Evolutionary conservation across 345 rosid species (phyloP).

Genomic region (Nasturtium officinale): DNA sequence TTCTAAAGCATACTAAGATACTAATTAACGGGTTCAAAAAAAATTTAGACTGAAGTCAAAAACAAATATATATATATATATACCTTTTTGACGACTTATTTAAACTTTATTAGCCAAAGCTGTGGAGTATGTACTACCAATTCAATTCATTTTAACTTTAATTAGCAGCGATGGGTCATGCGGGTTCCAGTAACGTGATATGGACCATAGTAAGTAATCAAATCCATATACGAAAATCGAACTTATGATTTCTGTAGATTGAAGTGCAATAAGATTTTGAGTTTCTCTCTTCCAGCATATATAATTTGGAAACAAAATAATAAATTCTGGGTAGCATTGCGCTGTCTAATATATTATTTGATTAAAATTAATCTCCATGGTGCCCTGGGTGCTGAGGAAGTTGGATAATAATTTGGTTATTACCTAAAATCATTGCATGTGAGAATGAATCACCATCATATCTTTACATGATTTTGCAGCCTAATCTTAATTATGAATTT

Average conservation of each 20-base stretch:
- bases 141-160: background rate
- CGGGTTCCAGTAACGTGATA: background rate
- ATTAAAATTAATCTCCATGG: conserved; percentile 1
- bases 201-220: background rate
- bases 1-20: background rate
- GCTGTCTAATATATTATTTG: conserved; percentile 1
- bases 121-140: background rate
- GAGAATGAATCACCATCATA: conserved; percentile 28
- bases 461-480: conserved; percentile 30
- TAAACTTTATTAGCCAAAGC: no score
- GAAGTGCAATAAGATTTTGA: background rate
- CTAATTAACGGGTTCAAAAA: background rate
- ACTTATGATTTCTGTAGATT: no score
- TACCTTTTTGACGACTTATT: no score
- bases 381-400: conserved; percentile 30
- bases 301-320: background rate
- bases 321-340: background rate
- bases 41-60: no score
- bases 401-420: conserved; percentile 26
- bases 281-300: background rate
- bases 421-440: conserved; percentile 37
- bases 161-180: background rate
- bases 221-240: no score
- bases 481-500: background rate
- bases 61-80: no score